phyloP scores from a whole-genome alignment of 2,329 filamentous ascomycete species.

The Aspergillus sp. region DNA sequence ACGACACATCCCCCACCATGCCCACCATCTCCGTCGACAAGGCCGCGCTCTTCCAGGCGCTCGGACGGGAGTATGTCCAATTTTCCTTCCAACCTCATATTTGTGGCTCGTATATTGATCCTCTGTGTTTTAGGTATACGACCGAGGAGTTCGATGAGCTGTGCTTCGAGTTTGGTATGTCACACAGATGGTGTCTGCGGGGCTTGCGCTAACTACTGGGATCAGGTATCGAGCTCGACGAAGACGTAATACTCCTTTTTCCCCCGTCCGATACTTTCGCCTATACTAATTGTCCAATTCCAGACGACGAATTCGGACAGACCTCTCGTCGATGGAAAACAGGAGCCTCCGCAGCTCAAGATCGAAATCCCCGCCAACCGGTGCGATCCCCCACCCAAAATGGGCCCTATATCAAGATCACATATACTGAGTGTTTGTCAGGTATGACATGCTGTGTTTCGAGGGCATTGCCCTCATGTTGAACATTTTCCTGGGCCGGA shows the following conservation, averaged over 20 bases:
- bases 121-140: slow-evolving; percentile 62
- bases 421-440: slow-evolving; percentile 25
- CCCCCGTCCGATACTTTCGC: not conserved
- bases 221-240: slow-evolving; percentile 83
- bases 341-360: slow-evolving; percentile 90
- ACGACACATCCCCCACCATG: slow-evolving; percentile 57
- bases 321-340: slow-evolving; percentile 70
- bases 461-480: slow-evolving; percentile 95
- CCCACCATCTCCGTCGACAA: slow-evolving; percentile 97
- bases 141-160: slow-evolving; percentile 94
- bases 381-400: slow-evolving; percentile 48
- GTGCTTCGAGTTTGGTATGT: slow-evolving; percentile 89
- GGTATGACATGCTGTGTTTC: slow-evolving; percentile 91
- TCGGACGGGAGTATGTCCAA: slow-evolving; percentile 74
- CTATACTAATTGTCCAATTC: not conserved
- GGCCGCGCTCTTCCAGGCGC: slow-evolving; percentile 87
- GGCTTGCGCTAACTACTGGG: slow-evolving; percentile 27
- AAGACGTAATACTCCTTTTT: slow-evolving; percentile 58
- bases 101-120: slow-evolving; percentile 14
- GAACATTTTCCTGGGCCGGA: slow-evolving; percentile 84
- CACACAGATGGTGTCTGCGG: slow-evolving; percentile 16
- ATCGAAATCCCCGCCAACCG: slow-evolving; percentile 97
- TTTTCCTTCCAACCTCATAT: not conserved
- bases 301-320: slow-evolving; percentile 70
- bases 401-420: not conserved